Base-by-base conservation (phyloP, 257 asterid genomes). In the Salvia rosmarinus region DNA sequence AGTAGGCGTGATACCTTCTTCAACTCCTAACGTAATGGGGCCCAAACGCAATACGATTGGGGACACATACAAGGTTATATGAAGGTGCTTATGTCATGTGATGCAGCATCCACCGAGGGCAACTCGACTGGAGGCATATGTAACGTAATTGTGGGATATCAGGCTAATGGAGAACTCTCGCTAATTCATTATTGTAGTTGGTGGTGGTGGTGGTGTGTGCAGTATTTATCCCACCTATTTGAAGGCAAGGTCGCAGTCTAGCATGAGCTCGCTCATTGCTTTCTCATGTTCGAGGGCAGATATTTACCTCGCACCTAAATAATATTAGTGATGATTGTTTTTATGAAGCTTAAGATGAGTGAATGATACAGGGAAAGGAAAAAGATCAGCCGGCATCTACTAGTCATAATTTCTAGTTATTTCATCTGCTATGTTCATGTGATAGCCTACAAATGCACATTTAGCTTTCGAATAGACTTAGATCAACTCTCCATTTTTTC, bases 161-260 rank as follows among this genome's bases (percentile, higher is more conserved):
- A 32, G 70, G 23, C 32, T 0, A 13, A 7, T 30, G 39, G 30
- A 10, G 14, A 51, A 43, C 6, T 43, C 47, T 20, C 9, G 23
- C 20, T 64, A 50, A 42, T 51, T 72, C 68, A 64, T 51, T 63
- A 7, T 14, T 46, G 30, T 46, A 4, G 52, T 6, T 49, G 58
- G 70, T 17, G 11, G 42, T 28, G 68, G 21, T 10, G 56, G n/a
- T 3, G 44, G 34, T 7, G 25, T 16, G 74, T 35, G 44, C 30
- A 44, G 37, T 10, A 54, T 39, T 64, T 30, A 11, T 64, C 28
- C 14, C 34, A 32, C 43, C 35, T 43, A 14, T 19, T 68, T 57
- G 55, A 4, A 39, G 54, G 55, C 51, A 67, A 47, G 62, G 49
- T 16, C 43, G 40, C 2, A 34, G 50, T 10, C 61, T 40, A 37